Conservation (phyloP, 2,329 filamentous ascomycete genomes). For the Verticillium longisporum region DNA sequence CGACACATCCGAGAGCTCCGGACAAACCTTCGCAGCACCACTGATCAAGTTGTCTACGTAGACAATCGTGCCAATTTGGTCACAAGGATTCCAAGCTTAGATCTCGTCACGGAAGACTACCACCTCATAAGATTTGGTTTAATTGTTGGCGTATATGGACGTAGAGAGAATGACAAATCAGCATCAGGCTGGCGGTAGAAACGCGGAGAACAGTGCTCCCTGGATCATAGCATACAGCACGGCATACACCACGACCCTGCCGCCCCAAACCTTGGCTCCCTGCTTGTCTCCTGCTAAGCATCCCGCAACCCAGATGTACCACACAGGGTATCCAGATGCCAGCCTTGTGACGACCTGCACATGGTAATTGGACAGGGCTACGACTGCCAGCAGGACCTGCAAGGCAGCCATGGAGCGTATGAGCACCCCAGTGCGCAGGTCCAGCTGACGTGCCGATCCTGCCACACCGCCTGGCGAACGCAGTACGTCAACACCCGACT, state of each 20-base stretch:
- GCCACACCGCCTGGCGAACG: slow-evolving; percentile 11
- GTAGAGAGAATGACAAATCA: not conserved
- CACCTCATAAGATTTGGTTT: not conserved
- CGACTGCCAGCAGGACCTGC: slow-evolving; percentile 63
- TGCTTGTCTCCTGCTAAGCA: slow-evolving; percentile 27
- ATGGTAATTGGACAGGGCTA: slow-evolving; percentile 77
- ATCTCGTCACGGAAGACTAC: not conserved
- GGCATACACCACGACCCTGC: slow-evolving; percentile 56
- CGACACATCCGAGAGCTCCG: too few relatives aligned
- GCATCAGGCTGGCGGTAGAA: slow-evolving; percentile 76
- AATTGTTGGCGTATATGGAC: not conserved
- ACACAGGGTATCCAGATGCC: slow-evolving; percentile 80
- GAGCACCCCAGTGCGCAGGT: slow-evolving; percentile 18
- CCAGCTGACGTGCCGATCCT: slow-evolving; percentile 11
- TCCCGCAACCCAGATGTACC: slow-evolving; percentile 75
- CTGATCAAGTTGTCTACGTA: too few relatives aligned
- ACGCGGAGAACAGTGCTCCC: slow-evolving; percentile 76
- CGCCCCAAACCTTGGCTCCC: slow-evolving; percentile 21
- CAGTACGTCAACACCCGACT: slow-evolving; percentile 46
- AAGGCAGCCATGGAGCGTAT: slow-evolving; percentile 57
- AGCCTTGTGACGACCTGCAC: slow-evolving; percentile 91
- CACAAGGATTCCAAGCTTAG: too few relatives aligned
- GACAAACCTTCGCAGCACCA: too few relatives aligned
- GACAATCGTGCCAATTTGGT: too few relatives aligned
- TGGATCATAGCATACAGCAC: slow-evolving; percentile 80